Percentiles rank a stretch among this genome's conserved stretches.
Conservation (phyloP, 495 filamentous ascomycete genomes). For the Viridothelium virens region DNA sequence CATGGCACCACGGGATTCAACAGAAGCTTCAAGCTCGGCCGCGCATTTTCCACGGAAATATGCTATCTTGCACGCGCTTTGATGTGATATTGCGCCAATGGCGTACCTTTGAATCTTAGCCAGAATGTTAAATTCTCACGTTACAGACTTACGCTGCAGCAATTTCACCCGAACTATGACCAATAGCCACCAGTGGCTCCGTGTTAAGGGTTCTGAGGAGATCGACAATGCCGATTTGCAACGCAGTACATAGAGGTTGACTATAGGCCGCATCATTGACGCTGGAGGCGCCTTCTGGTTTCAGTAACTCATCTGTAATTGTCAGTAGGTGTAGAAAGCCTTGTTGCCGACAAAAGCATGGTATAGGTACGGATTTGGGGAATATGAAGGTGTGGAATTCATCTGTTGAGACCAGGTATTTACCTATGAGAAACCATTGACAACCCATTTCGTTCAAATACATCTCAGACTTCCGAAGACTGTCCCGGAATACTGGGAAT, state of each 20-base stretch:
- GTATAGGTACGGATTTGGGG: too few species aligned
- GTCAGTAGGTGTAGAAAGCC: too few species aligned
- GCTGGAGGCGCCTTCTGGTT: too few species aligned
- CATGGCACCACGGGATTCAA: too few species aligned
- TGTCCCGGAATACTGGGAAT: constrained; percentile 34
- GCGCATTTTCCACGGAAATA: background rate
- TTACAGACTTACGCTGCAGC: constrained; percentile 49
- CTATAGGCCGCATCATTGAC: background rate
- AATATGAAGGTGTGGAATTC: too few species aligned
- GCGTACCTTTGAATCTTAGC: background rate
- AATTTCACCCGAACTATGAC: constrained; percentile 59
- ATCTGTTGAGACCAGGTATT: background rate
- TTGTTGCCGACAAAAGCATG: too few species aligned
- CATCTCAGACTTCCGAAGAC: constrained; percentile 26
- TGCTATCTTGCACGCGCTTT: background rate
- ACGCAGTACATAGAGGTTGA: constrained; percentile 26
- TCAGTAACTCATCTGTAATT: too few species aligned
- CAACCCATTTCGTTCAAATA: constrained; percentile 18
- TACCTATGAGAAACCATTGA: background rate
- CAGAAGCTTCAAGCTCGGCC: too few species aligned
- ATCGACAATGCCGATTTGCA: constrained; percentile 24
- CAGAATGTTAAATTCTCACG: background rate
- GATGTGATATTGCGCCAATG: background rate
- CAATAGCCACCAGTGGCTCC: constrained; percentile 38
- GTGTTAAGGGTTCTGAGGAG: constrained; percentile 27